Evolutionary conservation across 306 rosid species (phyloP).

Genomic region (Prunus armeniaca): DNA sequence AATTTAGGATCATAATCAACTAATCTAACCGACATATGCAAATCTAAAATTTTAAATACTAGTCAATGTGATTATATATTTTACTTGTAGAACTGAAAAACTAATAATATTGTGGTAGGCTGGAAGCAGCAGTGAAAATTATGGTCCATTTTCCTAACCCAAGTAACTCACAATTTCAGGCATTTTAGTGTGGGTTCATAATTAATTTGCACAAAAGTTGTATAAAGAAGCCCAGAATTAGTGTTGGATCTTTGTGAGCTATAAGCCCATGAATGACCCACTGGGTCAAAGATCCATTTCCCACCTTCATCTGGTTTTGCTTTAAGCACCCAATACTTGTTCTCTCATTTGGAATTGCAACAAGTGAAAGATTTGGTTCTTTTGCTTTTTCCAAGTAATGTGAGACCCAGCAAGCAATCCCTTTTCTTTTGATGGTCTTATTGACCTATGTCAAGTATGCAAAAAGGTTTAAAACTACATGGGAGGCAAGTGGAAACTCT

Average conservation of each 20-base stretch:
- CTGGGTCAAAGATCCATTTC: background rate
- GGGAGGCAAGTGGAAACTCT: background rate
- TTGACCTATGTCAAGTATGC: background rate
- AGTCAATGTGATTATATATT: too few relatives aligned
- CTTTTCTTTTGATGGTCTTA: background rate
- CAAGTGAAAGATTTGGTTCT: background rate
- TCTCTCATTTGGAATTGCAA: background rate
- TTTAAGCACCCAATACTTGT: background rate
- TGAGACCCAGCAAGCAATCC: background rate
- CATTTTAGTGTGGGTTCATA: too few relatives aligned
- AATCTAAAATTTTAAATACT: too few relatives aligned
- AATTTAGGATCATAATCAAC: too few relatives aligned
- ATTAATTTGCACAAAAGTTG: background rate
- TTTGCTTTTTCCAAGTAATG: background rate
- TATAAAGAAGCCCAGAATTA: background rate
- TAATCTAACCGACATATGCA: too few relatives aligned
- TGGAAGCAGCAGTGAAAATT: too few relatives aligned
- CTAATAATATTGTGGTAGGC: too few relatives aligned
- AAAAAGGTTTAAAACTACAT: background rate
- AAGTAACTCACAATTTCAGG: too few relatives aligned
- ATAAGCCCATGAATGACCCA: constrained; percentile 3
- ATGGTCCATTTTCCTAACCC: too few relatives aligned
- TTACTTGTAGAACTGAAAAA: too few relatives aligned
- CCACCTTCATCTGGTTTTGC: background rate
- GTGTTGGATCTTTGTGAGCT: too few relatives aligned